These are phyloP conservation scores for Setomelanomma holmii DNA, from an alignment of 2,329 filamentous ascomycete species.

Conservation along the genomic window DNA sequence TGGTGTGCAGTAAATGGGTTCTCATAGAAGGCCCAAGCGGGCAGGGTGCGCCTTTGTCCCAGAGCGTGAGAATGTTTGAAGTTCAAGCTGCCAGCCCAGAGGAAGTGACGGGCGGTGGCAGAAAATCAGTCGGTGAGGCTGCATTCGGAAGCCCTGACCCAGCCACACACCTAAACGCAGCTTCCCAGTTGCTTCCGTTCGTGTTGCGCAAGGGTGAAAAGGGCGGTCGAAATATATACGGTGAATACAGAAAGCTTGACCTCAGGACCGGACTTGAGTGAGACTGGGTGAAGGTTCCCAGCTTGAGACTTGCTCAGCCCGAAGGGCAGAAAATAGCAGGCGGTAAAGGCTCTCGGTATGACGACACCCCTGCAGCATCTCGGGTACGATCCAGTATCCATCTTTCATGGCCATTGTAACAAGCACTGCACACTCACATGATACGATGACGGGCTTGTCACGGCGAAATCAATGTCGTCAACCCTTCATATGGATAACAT, in stretches of 20 bases:
- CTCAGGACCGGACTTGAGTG: too few relatives aligned
- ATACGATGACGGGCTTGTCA: too few relatives aligned
- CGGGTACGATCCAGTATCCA: too few relatives aligned
- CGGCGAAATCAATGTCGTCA: too few relatives aligned
- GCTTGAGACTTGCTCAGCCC: neutral
- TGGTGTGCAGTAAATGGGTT: slow-evolving; percentile 12
- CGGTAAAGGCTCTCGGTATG: neutral
- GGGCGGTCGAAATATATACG: too few relatives aligned
- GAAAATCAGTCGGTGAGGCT: slow-evolving; percentile 12
- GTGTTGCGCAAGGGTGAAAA: neutral
- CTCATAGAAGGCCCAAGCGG: slow-evolving; percentile 26
- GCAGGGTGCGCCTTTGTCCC: slow-evolving; percentile 26
- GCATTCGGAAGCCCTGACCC: slow-evolving; percentile 21
- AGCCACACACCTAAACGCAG: slow-evolving; percentile 6
- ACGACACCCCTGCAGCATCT: neutral
- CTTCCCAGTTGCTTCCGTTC: neutral
- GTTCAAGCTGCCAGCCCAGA: slow-evolving; percentile 18
- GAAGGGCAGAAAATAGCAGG: neutral
- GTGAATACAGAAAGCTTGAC: too few relatives aligned
- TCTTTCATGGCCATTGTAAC: too few relatives aligned
- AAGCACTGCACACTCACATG: too few relatives aligned
- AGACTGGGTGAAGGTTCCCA: neutral
- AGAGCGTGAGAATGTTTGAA: slow-evolving; percentile 28
- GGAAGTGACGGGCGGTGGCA: slow-evolving; percentile 9
- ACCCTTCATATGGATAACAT: too few relatives aligned